Conservation (phyloP, 352 stramenopile species). For the Globisporangium paddicum region DNA sequence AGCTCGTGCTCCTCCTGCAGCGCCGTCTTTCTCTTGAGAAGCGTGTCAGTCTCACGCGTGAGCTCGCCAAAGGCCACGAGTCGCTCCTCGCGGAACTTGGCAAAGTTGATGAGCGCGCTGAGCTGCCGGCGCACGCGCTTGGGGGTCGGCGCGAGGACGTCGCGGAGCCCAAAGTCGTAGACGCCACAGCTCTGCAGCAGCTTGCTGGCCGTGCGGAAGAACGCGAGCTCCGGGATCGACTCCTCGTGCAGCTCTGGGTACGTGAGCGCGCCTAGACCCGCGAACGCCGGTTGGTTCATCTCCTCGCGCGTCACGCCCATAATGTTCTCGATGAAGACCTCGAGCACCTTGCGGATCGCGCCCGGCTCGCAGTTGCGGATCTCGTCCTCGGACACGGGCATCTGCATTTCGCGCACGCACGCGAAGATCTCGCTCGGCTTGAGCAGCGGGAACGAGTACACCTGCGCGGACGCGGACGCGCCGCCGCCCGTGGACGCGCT, state of each 20-base stretch:
- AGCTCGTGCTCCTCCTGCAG: conserved; percentile 57
- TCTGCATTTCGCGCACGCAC: conserved; percentile 88
- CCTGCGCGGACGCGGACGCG: not conserved
- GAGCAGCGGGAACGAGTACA: conserved; percentile 92
- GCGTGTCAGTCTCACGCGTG: conserved; percentile 65
- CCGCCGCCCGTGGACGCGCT: not conserved
- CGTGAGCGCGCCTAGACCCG: conserved; percentile 66
- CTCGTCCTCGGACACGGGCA: conserved; percentile 88
- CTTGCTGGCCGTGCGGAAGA: conserved; percentile 88
- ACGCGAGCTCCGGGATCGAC: conserved; percentile 90
- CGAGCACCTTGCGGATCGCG: conserved; percentile 85
- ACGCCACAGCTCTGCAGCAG: conserved; percentile 92
- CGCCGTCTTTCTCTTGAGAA: conserved; percentile 35
- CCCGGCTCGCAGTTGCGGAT: conserved; percentile 65
- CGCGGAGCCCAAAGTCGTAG: conserved; percentile 92
- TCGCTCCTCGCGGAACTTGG: conserved; percentile 94
- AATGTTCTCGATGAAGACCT: conserved; percentile 87
- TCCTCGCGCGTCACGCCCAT: conserved; percentile 90
- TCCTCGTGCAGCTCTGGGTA: conserved; percentile 94
- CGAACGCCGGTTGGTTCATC: conserved; percentile 88
- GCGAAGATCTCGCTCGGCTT: conserved; percentile 92
- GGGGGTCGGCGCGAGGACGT: conserved; percentile 84
- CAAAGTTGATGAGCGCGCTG: conserved; percentile 97
- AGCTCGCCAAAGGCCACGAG: conserved; percentile 81
- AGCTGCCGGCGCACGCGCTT: conserved; percentile 92